These are phyloP conservation scores for Kuraishia cidri DNA, from an alignment of 805 yeast species.

Conservation along the genomic window DNA sequence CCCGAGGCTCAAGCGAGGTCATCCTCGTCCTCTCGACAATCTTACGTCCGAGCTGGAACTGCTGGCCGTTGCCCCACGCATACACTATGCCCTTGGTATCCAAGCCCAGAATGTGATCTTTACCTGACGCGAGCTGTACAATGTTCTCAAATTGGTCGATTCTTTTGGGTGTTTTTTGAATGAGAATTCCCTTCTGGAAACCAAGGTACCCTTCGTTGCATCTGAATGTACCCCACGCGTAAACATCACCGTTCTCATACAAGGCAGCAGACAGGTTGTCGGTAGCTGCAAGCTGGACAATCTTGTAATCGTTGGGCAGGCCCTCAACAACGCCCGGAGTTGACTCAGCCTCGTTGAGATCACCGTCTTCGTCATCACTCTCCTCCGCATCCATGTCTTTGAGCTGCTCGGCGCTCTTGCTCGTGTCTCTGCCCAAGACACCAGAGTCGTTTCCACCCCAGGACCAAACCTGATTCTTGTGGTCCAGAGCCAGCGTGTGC, in stretches of 20 bases:
- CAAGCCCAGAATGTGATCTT: conserved; percentile 82
- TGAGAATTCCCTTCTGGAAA: conserved; percentile 52
- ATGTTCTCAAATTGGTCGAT: conserved; percentile 55
- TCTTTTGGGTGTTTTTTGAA: conserved; percentile 63
- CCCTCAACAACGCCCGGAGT: conserved; percentile 76
- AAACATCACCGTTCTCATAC: conserved; percentile 76
- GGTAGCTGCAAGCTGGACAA: conserved; percentile 83
- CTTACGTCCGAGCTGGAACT: conserved; percentile 83
- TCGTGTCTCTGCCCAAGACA: conserved; percentile 83
- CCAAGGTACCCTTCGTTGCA: conserved; percentile 90
- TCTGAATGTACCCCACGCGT: conserved; percentile 97
- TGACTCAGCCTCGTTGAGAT: conserved; percentile 80
- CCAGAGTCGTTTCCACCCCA: conserved; percentile 97
- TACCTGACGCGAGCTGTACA: conserved; percentile 83
- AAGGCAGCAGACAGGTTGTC: conserved; percentile 84
- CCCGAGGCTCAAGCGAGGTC: conserved; percentile 70
- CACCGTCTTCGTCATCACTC: conserved; percentile 68
- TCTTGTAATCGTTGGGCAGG: conserved; percentile 45
- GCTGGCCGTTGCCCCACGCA: conserved; percentile 98
- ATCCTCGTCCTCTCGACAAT: conserved; percentile 71
- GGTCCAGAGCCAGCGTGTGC: conserved; percentile 81
- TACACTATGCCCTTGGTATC: conserved; percentile 80
- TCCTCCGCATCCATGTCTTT: conserved; percentile 58
- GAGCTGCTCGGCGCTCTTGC: conserved; percentile 51
- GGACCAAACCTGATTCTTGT: conserved; percentile 78